Evolutionary conservation across 1,284 basidiomycete genomes (phyloP).

Genomic region (Rhizoctonia solani): DNA sequence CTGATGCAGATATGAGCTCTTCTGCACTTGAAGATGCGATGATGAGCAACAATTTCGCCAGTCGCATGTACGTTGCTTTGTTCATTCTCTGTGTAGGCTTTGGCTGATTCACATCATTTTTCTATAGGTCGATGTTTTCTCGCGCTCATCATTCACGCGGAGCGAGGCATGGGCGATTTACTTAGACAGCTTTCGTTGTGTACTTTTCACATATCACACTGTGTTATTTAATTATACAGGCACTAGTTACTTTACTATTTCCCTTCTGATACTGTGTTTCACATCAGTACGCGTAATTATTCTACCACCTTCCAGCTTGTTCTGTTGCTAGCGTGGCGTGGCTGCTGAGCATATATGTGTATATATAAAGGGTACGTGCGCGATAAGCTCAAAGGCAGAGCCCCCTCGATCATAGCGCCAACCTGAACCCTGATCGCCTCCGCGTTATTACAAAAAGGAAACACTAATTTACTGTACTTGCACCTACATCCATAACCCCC

Average conservation of each 20-base stretch:
- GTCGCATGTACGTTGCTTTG: conserved; percentile 8
- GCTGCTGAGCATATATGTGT: not conserved
- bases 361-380: not conserved
- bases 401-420: not conserved
- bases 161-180: conserved; percentile 27
- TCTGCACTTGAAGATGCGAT: conserved; percentile 76
- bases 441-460: conserved; percentile 5
- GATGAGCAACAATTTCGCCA: conserved; percentile 56
- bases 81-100: not conserved
- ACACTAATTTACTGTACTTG: not conserved
- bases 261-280: too few species aligned
- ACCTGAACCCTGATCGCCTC: conserved; percentile 27
- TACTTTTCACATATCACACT: not conserved
- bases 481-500: conserved; percentile 1
- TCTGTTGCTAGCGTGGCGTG: not conserved
- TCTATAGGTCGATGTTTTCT: conserved; percentile 51
- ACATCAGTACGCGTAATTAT: not conserved
- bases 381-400: not conserved
- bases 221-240: too few species aligned
- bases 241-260: too few species aligned
- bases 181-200: not conserved
- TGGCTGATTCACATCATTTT: not conserved
- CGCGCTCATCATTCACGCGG: conserved; percentile 50
- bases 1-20: conserved; percentile 65
- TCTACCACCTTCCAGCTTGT: not conserved